Evolutionary conservation across 148 eudicot species (phyloP).

Genomic region (Limonium bicolor): DNA sequence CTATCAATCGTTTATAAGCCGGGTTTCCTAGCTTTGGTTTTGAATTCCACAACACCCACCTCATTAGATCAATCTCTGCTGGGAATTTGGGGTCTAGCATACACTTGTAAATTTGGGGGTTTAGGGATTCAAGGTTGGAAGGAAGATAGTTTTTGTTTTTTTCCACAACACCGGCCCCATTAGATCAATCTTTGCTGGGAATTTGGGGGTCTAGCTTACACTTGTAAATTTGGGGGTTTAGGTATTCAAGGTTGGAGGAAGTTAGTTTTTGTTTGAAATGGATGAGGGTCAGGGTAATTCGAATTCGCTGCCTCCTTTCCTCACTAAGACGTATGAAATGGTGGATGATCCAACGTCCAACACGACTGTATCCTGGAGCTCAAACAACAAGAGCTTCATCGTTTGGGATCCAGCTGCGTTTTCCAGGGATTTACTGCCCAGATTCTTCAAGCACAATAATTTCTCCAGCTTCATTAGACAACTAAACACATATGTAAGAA

Average conservation of each 20-base stretch:
- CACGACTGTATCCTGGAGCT: constrained; percentile 70
- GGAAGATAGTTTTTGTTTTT: no score
- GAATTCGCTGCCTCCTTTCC: constrained; percentile 64
- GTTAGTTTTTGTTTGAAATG: constrained; percentile 22
- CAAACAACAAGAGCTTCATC: constrained; percentile 47
- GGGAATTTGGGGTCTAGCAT: background rate
- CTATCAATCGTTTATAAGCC: no score
- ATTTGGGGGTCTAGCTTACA: background rate
- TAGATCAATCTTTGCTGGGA: background rate
- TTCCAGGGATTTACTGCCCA: constrained; percentile 55
- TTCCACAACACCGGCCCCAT: background rate
- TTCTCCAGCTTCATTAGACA: constrained; percentile 93
- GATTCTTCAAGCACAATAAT: constrained; percentile 82
- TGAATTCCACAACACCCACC: background rate
- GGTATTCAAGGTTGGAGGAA: background rate
- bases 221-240: constrained; percentile 9
- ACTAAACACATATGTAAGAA: constrained; percentile 78
- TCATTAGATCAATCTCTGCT: background rate
- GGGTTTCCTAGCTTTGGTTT: no score
- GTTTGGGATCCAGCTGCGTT: constrained; percentile 71
- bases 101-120: background rate
- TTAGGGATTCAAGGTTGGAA: background rate
- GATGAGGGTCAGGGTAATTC: constrained; percentile 58
- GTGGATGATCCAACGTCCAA: constrained; percentile 65
- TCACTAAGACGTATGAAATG: constrained; percentile 83